Conservation (phyloP, 768 basidiomycete genomes). For the Amanita exitialis region DNA sequence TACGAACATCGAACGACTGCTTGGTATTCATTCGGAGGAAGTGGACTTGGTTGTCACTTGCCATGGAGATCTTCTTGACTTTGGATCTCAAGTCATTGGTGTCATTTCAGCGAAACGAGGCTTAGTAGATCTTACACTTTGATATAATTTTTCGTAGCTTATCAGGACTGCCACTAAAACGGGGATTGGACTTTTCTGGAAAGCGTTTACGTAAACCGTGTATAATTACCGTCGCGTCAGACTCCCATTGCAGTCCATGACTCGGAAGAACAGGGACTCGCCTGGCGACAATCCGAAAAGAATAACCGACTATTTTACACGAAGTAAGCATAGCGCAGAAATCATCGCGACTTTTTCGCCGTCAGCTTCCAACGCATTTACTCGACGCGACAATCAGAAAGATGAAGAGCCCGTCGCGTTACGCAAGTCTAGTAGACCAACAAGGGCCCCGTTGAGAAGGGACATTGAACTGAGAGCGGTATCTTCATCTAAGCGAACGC, state of each 20-base stretch:
- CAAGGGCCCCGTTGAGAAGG: neutral
- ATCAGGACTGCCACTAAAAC: no score
- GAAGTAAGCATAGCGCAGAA: neutral
- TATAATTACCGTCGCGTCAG: neutral
- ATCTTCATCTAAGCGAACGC: conserved; percentile 1
- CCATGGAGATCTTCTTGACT: conserved; percentile 43
- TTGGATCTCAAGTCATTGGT: conserved; percentile 38
- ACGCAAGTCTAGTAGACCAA: neutral
- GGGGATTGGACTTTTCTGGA: neutral
- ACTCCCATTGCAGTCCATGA: no score
- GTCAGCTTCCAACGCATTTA: neutral
- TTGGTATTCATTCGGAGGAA: conserved; percentile 24
- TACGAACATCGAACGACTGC: conserved; percentile 30
- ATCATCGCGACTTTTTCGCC: no score
- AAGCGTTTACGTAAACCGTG: neutral
- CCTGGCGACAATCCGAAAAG: neutral
- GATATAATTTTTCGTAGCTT: no score
- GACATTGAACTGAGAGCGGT: neutral
- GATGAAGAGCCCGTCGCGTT: neutral
- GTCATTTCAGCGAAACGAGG: conserved; percentile 37
- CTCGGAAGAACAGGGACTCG: neutral
- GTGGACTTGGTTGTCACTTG: conserved; percentile 48
- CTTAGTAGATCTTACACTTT: conserved; percentile 26
- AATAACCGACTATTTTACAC: conserved; percentile 2
- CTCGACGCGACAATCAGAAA: neutral